Evolutionary conservation across 1,139 yeast genomes (phyloP), one percentile per base, ranked within the genome.

Genomic region (Magnusiomyces clavatus): DNA sequence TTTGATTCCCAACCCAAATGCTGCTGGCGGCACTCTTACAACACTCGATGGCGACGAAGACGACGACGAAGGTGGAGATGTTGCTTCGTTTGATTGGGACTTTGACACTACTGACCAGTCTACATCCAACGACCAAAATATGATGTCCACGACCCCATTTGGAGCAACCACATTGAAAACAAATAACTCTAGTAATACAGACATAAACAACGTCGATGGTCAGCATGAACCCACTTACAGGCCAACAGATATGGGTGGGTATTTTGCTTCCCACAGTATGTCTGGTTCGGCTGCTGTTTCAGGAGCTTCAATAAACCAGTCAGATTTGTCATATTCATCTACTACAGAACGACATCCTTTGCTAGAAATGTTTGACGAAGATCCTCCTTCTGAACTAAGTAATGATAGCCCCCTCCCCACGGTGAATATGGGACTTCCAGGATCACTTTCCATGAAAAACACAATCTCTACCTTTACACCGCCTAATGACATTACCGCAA

Each of bases 71-170:
- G 68, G 61, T 10, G 69, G 69, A 43, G 69, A 67, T 41, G 73
- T 72, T 46, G 69, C 78, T n/a, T 87, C 80, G 57, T 81, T 83
- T n/a, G 83, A 83, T 66, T 86, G 95, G 95, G 95, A 86, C 68
- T 86, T 86, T 61, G 94, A 86, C 65, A 83, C 92, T 29, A 10
- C 36, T 24, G n/a, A 36, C 19, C 3, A 34, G 20, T 20, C 12
- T 10, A 12, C 34, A 40, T 14, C 14, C 8, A 39, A 39, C 19
- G 43, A 39, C 19, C 31, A 24, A 24, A 24, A 24, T 24, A 24
- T 24, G 31, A 8, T 8, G 6, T 24, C 31, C 8, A 5, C 31
- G 8, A 24, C 31, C 4, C 31, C 31, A 8, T 24, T 24, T 8
- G 5, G 69, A 10, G 42, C 42, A n/a, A 17, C 40, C 5, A 12